Conservation (phyloP, 257 asterid genomes). For the Cinchona pubescens region DNA sequence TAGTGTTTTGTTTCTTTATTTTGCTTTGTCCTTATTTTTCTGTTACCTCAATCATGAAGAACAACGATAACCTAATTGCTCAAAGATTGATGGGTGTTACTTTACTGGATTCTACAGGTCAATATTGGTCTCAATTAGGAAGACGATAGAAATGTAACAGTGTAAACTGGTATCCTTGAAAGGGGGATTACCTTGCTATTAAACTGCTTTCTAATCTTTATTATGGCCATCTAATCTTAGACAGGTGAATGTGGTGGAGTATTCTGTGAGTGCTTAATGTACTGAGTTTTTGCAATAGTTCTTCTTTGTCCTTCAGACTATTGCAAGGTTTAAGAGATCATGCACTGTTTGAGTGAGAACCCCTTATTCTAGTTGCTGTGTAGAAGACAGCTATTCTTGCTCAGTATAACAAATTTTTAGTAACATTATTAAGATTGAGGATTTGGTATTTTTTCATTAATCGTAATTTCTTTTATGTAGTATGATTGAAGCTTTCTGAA, state of each 20-base stretch:
- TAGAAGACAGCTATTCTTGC: not conserved
- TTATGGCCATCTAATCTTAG: not conserved
- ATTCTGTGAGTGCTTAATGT: not conserved
- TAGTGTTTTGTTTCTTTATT: not conserved
- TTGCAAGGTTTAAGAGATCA: not conserved
- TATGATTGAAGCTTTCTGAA: slow-evolving; percentile 1
- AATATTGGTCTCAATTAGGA: not conserved
- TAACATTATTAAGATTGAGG: too few species aligned
- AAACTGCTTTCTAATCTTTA: not conserved
- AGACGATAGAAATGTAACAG: not conserved
- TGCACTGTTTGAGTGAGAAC: not conserved
- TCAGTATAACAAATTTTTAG: too few species aligned
- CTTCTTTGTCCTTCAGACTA: not conserved
- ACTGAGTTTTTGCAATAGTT: not conserved
- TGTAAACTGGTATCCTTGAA: not conserved
- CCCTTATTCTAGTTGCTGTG: not conserved
- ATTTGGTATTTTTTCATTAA: not conserved
- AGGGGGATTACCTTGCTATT: not conserved
- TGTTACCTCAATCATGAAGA: not conserved
- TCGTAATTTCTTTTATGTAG: not conserved
- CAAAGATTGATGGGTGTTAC: not conserved
- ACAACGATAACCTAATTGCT: not conserved
- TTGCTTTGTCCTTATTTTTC: not conserved
- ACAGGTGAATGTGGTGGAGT: not conserved
- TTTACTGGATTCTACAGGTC: not conserved